A percentile compares a stretch with the other conserved stretches of the same genome.
These are phyloP conservation scores for Silene uniflora DNA, from an alignment of 148 eudicot species.

Conservation along the genomic window DNA sequence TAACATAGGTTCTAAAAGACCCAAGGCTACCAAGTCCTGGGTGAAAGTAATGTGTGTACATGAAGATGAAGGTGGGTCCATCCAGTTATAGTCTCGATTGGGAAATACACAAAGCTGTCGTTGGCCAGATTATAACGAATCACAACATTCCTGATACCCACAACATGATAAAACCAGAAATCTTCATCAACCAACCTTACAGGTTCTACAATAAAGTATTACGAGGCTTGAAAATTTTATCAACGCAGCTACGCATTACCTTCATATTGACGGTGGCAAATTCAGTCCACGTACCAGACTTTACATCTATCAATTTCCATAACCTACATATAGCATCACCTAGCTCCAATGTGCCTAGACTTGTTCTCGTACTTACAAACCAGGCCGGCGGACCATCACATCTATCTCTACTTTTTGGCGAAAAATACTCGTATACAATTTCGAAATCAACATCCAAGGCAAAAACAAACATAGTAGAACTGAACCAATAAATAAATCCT, in stretches of 20 bases:
- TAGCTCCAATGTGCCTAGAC: not conserved
- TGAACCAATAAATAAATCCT: slow-evolving; percentile 13
- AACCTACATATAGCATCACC: not conserved
- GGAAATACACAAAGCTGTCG: not conserved
- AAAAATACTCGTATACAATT: not conserved
- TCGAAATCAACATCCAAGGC: slow-evolving; percentile 20
- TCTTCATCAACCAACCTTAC: not conserved
- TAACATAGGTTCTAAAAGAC: not conserved
- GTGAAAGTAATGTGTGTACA: slow-evolving; percentile 5
- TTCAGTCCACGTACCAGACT: slow-evolving; percentile 1
- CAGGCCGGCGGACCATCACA: not conserved
- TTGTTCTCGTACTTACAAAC: not conserved
- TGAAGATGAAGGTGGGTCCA: not conserved
- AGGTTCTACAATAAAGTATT: not conserved
- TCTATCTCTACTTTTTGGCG: not conserved
- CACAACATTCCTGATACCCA: not conserved
- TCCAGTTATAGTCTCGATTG: not conserved
- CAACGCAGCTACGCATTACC: not conserved
- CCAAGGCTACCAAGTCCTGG: not conserved
- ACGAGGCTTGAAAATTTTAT: not conserved
- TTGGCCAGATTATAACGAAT: slow-evolving; percentile 4
- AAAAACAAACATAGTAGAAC: not conserved
- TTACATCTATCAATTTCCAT: slow-evolving; percentile 5
- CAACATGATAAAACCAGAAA: not conserved
- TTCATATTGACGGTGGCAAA: not conserved